phyloP scores from a whole-genome alignment of 441 rosid genomes.

The Euphorbia schlechtendalii region DNA sequence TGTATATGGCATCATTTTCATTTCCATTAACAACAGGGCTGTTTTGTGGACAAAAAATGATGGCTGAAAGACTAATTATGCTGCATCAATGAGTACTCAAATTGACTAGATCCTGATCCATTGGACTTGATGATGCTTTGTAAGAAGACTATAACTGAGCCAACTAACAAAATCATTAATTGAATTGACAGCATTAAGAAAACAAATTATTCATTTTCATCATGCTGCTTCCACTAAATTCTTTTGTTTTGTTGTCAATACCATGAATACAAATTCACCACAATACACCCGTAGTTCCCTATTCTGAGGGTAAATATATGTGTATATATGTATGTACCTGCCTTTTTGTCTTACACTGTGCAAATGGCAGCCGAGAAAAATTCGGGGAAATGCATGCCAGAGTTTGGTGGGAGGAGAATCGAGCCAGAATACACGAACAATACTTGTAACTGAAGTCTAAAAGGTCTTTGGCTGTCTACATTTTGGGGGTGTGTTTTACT shows the following conservation, averaged over 20 bases:
- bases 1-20: conserved; percentile 3
- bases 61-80: conserved; percentile 7
- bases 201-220: conserved; percentile 15
- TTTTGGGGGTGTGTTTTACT: conserved; percentile 23
- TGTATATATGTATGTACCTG: background rate
- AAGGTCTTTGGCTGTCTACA: conserved; percentile 14
- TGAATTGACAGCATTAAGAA: conserved; percentile 13
- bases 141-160: conserved; percentile 17
- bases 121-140: conserved; percentile 11
- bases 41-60: conserved; percentile 1
- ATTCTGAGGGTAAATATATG: background rate
- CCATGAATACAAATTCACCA: background rate
- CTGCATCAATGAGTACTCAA: background rate
- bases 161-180: conserved; percentile 23
- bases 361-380: conserved; percentile 68
- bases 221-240: conserved; percentile 17
- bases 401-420: conserved; percentile 97
- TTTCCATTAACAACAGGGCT: background rate
- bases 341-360: background rate
- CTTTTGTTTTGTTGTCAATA: background rate
- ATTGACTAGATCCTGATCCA: conserved; percentile 13
- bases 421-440: conserved; percentile 85
- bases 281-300: background rate
- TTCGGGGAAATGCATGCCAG: conserved; percentile 98
- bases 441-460: conserved; percentile 36